Conservation (phyloP, 148 eudicot species). For the Spergularia bocconei region DNA sequence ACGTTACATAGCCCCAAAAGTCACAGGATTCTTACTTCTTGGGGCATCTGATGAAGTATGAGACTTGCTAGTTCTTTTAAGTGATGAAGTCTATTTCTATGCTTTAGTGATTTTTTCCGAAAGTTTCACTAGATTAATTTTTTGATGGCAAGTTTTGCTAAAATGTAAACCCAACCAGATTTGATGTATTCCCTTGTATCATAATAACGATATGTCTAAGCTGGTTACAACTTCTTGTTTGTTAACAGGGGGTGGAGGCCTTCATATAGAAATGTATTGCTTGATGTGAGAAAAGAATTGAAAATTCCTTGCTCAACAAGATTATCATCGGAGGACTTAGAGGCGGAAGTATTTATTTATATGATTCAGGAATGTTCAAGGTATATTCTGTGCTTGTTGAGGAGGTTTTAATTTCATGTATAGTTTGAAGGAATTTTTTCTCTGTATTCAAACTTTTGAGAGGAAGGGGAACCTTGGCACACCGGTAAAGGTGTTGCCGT, state of each 20-base stretch:
- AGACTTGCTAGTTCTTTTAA: too few relatives aligned
- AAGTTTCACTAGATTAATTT: too few relatives aligned
- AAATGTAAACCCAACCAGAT: not conserved
- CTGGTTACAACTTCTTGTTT: conserved; percentile 8
- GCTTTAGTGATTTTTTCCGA: too few relatives aligned
- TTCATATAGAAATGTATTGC: conserved; percentile 82
- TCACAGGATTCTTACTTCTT: too few relatives aligned
- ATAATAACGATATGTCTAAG: not conserved
- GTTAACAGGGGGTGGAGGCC: conserved; percentile 88
- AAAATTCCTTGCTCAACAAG: conserved; percentile 77
- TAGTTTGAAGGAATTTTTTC: not conserved
- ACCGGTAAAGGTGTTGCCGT: too few relatives aligned
- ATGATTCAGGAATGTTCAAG: conserved; percentile 67
- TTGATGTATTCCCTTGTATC: not conserved
- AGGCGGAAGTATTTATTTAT: conserved; percentile 85
- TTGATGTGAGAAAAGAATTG: conserved; percentile 66
- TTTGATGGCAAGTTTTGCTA: too few relatives aligned
- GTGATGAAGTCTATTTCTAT: too few relatives aligned
- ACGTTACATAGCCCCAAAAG: too few relatives aligned
- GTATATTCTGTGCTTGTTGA: conserved; percentile 31
- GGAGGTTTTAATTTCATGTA: not conserved
- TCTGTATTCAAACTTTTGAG: not conserved
- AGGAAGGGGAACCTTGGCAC: too few relatives aligned
- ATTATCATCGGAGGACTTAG: conserved; percentile 75
- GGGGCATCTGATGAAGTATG: too few relatives aligned